These are phyloP conservation scores for Apiotrichum akiyoshidainum DNA, from an alignment of 1,284 basidiomycete species.

Conservation along the genomic window DNA sequence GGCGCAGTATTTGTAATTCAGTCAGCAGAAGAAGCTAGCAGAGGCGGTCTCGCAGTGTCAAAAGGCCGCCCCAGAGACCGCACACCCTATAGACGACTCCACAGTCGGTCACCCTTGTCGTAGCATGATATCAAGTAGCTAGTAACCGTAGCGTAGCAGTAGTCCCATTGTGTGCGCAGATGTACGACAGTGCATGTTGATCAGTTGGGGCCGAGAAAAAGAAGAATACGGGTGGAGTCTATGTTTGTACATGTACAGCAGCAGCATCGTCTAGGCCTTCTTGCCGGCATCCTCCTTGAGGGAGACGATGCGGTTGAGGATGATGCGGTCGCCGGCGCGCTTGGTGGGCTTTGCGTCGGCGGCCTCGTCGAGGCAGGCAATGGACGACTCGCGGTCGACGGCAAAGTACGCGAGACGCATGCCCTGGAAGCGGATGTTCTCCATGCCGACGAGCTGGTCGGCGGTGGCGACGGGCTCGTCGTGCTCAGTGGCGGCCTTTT, in stretches of 20 bases:
- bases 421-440: slow-evolving; percentile 94
- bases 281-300: slow-evolving; percentile 97
- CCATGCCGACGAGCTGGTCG: slow-evolving; percentile 82
- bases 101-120: background rate
- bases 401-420: slow-evolving; percentile 94
- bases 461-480: slow-evolving; percentile 61
- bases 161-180: background rate
- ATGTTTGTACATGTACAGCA: background rate
- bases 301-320: slow-evolving; percentile 90
- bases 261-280: slow-evolving; percentile 32
- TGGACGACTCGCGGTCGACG: slow-evolving; percentile 76
- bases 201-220: background rate
- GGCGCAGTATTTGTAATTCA: slow-evolving; percentile 6
- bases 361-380: slow-evolving; percentile 62
- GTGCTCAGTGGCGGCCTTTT: slow-evolving; percentile 11
- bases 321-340: slow-evolving; percentile 68
- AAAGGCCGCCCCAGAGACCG: too few relatives aligned
- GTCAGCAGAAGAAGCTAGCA: slow-evolving; percentile 3
- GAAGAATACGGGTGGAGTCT: background rate
- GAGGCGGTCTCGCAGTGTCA: background rate
- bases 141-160: background rate
- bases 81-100: background rate
- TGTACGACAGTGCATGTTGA: slow-evolving; percentile 13
- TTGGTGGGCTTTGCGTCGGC: slow-evolving; percentile 52
- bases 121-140: background rate